Conservation (phyloP, 257 asterid species). For the Capsicum pubescens region DNA sequence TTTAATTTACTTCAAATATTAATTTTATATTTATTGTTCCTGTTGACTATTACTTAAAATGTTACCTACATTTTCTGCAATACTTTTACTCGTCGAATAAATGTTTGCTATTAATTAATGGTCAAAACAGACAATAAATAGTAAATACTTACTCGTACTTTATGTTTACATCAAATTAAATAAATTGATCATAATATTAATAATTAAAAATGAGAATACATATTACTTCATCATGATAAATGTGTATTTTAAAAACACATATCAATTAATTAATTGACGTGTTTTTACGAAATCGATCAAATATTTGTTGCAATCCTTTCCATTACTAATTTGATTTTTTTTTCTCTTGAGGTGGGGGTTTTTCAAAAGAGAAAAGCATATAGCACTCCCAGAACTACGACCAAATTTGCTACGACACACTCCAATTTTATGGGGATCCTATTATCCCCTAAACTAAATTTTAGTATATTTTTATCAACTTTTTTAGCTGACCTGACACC, state of each 20-base stretch:
- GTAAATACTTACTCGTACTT: neutral
- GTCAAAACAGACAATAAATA: no score
- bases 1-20: neutral
- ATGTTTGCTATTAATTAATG: neutral
- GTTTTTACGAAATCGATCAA: neutral
- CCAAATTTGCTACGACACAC: no score
- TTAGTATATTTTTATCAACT: no score
- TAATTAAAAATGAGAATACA: neutral
- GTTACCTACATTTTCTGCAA: neutral
- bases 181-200: neutral
- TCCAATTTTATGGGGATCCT: no score
- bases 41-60: no score
- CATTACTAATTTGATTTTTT: no score
- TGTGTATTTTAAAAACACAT: neutral
- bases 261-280: neutral
- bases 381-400: no score
- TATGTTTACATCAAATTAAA: neutral
- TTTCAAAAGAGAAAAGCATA: no score
- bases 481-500: no score
- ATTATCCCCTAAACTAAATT: no score
- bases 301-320: neutral
- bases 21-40: neutral
- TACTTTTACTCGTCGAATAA: neutral
- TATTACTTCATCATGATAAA: neutral
- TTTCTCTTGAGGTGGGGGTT: no score